phyloP scores from a whole-genome alignment of 305 asterid genomes.

The Fraxinus dipetala region DNA sequence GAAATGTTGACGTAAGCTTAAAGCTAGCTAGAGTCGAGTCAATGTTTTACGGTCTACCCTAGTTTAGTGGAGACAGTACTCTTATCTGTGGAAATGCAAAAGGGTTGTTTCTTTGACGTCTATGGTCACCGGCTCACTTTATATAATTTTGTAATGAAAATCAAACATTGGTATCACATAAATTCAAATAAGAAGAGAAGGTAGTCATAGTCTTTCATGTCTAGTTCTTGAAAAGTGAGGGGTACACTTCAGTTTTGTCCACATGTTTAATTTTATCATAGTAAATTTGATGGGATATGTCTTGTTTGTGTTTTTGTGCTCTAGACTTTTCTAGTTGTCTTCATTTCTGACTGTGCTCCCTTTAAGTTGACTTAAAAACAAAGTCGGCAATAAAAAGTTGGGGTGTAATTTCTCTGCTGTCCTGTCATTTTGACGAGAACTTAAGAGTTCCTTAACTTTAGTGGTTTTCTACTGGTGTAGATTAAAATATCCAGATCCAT shows the following conservation, averaged over 20 bases:
- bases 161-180: not conserved
- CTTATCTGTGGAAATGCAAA: not conserved
- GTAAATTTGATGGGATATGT: not conserved
- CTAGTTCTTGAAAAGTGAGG: not conserved
- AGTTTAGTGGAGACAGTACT: not conserved
- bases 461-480: not conserved
- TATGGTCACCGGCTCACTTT: not conserved
- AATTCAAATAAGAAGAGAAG: not conserved
- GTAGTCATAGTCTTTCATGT: not conserved
- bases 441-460: not conserved
- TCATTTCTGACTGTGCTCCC: not conserved
- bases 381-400: not conserved
- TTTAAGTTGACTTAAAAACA: not conserved
- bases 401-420: not conserved
- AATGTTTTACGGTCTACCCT: not conserved
- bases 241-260: not conserved
- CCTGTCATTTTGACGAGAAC: not conserved
- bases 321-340: not conserved
- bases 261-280: not conserved
- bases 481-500: not conserved
- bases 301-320: not conserved
- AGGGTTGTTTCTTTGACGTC: not conserved
- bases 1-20: not conserved
- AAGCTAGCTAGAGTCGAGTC: not conserved
- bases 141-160: not conserved